Evolutionary conservation across 2,329 filamentous ascomycete species (phyloP), one percentile per base, ranked within the genome.

Genomic region (Colletotrichum sp.): DNA sequence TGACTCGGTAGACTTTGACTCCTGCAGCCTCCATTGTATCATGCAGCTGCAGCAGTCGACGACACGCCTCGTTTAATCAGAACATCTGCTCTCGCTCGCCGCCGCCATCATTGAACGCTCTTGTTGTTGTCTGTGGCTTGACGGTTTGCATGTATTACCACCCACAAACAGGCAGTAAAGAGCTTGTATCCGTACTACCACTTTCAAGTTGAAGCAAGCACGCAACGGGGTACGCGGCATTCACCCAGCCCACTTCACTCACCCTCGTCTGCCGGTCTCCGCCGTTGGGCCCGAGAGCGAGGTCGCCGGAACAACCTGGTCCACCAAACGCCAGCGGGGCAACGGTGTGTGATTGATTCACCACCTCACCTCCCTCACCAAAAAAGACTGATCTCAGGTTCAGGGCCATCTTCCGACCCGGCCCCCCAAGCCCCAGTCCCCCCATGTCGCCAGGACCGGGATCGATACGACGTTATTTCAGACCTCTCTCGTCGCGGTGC

Each of bases 1-100:
- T 63, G 68, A 74, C 72, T 74, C 72, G 72, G 33, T n/a, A 72
- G 43, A 64, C 57, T 63, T 73, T 73, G n/a, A 8, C n/a, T 29
- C 43, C 43, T 66, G 71, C 61, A 66, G 68, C 57, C 57, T 55
- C 51, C 59, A 54, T 47, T 54, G 66, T 70, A 65, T 65, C 70
- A 70, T 47, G 36, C 24, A 29, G 65, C 27, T 38, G 34, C 65
- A 24, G 54, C 59, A 2, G 12, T 47, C 43, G 43, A 59, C 36
- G 47, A 59, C 36, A 24, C 21, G 65, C 47, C 58, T 58, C 57
- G 21, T 21, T 24, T 51, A 51, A 51, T 51, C 43, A 51, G 43
- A 51, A 21, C 21, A 21, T 51, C n/a, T 51, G 43, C n/a, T 51
- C 6, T 51, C 43, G n/a, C 43, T 51, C 43, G 43, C 43, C n/a